These are phyloP conservation scores for Melocanna baccifera DNA, from an alignment of 176 grass and related monocot species.

Conservation along the genomic window DNA sequence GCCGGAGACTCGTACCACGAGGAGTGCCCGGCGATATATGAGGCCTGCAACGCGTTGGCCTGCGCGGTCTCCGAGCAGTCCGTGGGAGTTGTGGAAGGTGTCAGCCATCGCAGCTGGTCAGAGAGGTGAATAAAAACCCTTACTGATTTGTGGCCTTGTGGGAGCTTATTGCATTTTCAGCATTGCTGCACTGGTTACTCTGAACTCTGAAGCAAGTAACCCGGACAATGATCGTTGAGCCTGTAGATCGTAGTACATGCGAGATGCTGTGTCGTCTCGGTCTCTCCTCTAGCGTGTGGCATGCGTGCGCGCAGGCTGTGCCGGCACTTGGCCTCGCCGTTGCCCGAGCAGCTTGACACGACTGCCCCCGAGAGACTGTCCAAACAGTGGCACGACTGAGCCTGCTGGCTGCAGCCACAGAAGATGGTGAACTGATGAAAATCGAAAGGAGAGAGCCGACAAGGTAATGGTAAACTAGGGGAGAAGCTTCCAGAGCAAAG, in stretches of 20 bases:
- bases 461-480: neutral
- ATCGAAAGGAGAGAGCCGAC: neutral
- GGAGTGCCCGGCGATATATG: constrained; percentile 42
- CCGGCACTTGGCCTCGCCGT: neutral
- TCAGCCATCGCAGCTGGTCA: neutral
- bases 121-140: neutral
- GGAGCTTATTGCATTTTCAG: neutral
- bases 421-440: neutral
- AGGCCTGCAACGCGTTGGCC: constrained; percentile 42
- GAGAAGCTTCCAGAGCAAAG: neutral
- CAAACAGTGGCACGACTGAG: neutral
- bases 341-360: neutral
- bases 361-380: neutral
- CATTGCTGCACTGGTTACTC: neutral
- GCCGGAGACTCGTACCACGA: constrained; percentile 45
- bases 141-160: neutral
- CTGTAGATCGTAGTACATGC: no score
- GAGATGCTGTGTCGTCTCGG: neutral
- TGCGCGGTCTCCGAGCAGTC: constrained; percentile 13
- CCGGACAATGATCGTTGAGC: no score
- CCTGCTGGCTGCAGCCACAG: no score
- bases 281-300: neutral
- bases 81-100: neutral
- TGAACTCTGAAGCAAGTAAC: neutral
- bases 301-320: neutral